phyloP scores from a whole-genome alignment of 1,284 basidiomycete species.

The Irpex lacteus region DNA sequence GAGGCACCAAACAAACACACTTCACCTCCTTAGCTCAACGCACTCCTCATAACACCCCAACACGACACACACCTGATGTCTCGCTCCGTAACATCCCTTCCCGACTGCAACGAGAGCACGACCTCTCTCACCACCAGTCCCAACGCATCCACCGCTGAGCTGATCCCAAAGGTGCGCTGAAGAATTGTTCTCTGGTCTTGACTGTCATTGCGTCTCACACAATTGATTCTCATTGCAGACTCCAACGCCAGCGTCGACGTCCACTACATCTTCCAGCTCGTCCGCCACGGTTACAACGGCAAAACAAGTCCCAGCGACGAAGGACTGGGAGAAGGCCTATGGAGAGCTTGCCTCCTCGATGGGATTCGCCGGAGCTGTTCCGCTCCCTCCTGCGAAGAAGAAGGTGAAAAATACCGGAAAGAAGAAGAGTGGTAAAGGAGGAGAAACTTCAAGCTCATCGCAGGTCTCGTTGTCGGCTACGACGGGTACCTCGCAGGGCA shows the following conservation, averaged over 20 bases:
- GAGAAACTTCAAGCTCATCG: neutral
- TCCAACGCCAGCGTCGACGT: neutral
- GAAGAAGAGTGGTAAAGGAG: conserved; percentile 2
- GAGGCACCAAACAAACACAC: too few species aligned
- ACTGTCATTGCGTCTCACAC: neutral
- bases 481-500: neutral
- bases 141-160: conserved; percentile 8
- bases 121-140: conserved; percentile 1
- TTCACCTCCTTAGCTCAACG: neutral
- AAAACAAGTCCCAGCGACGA: neutral
- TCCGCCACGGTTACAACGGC: neutral
- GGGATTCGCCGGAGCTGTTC: conserved; percentile 9
- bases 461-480: too few species aligned
- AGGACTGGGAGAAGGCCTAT: conserved; percentile 11
- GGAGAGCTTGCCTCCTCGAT: conserved; percentile 7
- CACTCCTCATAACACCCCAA: neutral
- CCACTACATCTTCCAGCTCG: neutral
- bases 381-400: conserved; percentile 1
- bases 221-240: neutral
- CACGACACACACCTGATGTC: neutral
- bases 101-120: neutral
- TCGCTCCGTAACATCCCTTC: neutral
- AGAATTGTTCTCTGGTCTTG: neutral
- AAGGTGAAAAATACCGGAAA: neutral
- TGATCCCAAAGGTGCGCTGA: conserved; percentile 8